These are phyloP conservation scores for Albophoma yamanashiensis DNA, from an alignment of 2,329 filamentous ascomycete genomes.

Conservation along the genomic window DNA sequence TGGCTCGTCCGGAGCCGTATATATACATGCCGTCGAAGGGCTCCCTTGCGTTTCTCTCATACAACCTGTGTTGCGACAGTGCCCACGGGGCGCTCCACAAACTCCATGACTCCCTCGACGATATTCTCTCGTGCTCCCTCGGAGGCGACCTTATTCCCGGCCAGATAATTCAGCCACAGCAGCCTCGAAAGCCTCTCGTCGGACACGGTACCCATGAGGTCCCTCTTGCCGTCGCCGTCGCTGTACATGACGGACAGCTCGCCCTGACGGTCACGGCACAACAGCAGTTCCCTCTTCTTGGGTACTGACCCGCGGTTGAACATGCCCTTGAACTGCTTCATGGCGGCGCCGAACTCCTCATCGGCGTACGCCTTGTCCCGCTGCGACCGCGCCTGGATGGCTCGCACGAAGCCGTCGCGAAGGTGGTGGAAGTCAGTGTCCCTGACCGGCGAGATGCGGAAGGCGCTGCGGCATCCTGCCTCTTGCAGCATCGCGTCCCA, in stretches of 20 bases:
- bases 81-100: slow-evolving; percentile 80
- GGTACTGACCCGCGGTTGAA: slow-evolving; percentile 74
- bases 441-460: slow-evolving; percentile 80
- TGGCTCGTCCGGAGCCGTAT: not conserved
- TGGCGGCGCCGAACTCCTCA: slow-evolving; percentile 63
- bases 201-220: slow-evolving; percentile 55
- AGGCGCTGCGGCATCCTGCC: slow-evolving; percentile 59
- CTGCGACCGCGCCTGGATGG: slow-evolving; percentile 64
- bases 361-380: slow-evolving; percentile 48
- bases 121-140: slow-evolving; percentile 72
- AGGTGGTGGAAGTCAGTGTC: slow-evolving; percentile 93
- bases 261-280: slow-evolving; percentile 58
- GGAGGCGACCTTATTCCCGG: slow-evolving; percentile 76
- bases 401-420: slow-evolving; percentile 81
- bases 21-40: not conserved
- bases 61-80: slow-evolving; percentile 74
- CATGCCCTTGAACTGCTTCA: slow-evolving; percentile 70
- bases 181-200: slow-evolving; percentile 75
- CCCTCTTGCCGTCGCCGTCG: slow-evolving; percentile 38
- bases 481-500: slow-evolving; percentile 64
- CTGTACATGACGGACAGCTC: slow-evolving; percentile 58
- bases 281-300: slow-evolving; percentile 67
- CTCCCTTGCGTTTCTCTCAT: slow-evolving; percentile 11
- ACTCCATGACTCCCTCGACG: slow-evolving; percentile 76
- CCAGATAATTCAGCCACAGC: slow-evolving; percentile 85